Evolutionary conservation across 148 eudicot species (phyloP), one percentile per base, ranked within the genome.

Genomic region (Heliamphora exappendiculata): DNA sequence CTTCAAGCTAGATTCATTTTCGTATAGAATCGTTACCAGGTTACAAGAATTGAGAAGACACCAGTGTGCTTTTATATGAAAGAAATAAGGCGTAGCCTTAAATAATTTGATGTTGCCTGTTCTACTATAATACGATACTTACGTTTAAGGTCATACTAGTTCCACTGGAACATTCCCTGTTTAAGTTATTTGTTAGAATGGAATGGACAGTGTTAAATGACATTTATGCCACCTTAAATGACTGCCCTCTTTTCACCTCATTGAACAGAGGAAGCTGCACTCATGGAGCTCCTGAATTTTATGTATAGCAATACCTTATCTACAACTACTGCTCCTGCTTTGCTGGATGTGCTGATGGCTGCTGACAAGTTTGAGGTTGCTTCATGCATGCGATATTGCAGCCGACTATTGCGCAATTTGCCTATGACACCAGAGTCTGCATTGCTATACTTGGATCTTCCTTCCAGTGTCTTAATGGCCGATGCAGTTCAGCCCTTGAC

Each of bases 291-390:
- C 53, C 85, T 91, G 74, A 91, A 91, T 82, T 91, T 89, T 45
- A 89, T 91, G 93, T 91, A 91, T 81, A 91, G 88, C 86, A 86
- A 84, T 78, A 79, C 85, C 67, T 75, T 91, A 42, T 82, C 84
- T 39, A 86, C 88, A 64, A 84, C 82, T 69, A 84, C 90, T 22
- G 90, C 90, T 69, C 79, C 90, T 37, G 91, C 88, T 42, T 78
- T 91, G 83, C 85, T 91, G 67, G 96, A 91, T 81, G 90, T 91
- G 71, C 62, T 89, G 80, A 91, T 91, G 96, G 93, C 96, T 74
- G 96, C 96, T 0, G 96, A 91, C 83, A 91, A 91, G 67, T 91
- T 91, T 83, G 96, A 91, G 87, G 96, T 91, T 62, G 96, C 87
- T 78, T 91, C 96, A 19, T 89, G 96, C 69, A 91, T 91, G 96